phyloP scores from a whole-genome alignment of 108 stramenopile genomes.

The Craspedostauros australis region DNA sequence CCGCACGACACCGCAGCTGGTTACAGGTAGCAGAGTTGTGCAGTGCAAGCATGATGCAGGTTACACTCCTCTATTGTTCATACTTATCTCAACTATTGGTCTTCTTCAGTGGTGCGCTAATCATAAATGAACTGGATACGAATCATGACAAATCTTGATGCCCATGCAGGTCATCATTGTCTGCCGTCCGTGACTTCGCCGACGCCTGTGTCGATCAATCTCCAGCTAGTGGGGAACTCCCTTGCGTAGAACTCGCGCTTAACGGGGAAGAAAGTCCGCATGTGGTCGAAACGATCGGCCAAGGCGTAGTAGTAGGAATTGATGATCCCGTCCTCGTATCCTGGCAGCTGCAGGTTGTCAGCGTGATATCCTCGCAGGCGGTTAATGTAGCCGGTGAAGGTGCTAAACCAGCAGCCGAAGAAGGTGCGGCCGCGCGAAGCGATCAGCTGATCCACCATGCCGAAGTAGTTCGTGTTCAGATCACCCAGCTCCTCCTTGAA shows the following conservation, averaged over 20 bases:
- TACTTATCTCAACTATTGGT: no score
- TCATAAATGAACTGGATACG: no score
- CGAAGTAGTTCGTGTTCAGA: slow-evolving; percentile 52
- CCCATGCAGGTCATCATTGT: no score
- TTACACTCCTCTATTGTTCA: no score
- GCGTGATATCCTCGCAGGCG: slow-evolving; percentile 75
- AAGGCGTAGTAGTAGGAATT: slow-evolving; percentile 58
- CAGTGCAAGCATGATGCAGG: no score
- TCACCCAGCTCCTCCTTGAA: slow-evolving; percentile 42
- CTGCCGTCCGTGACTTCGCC: slow-evolving; percentile 5
- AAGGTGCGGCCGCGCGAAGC: slow-evolving; percentile 66
- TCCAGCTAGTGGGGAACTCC: slow-evolving; percentile 84
- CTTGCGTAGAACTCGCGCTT: slow-evolving; percentile 72
- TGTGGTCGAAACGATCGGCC: slow-evolving; percentile 37
- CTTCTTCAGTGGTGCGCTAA: no score
- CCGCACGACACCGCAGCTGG: no score
- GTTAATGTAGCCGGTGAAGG: slow-evolving; percentile 80
- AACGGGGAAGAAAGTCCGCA: slow-evolving; percentile 51
- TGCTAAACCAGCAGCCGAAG: slow-evolving; percentile 70
- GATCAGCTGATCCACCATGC: slow-evolving; percentile 82
- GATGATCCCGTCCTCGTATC: slow-evolving; percentile 54
- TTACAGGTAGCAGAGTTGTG: no score
- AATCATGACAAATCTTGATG: no score
- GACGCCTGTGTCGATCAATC: slow-evolving; percentile 63
- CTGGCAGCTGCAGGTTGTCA: slow-evolving; percentile 42